Base-by-base conservation (phyloP, 768 basidiomycete genomes). In the Agrocybe praecox region DNA sequence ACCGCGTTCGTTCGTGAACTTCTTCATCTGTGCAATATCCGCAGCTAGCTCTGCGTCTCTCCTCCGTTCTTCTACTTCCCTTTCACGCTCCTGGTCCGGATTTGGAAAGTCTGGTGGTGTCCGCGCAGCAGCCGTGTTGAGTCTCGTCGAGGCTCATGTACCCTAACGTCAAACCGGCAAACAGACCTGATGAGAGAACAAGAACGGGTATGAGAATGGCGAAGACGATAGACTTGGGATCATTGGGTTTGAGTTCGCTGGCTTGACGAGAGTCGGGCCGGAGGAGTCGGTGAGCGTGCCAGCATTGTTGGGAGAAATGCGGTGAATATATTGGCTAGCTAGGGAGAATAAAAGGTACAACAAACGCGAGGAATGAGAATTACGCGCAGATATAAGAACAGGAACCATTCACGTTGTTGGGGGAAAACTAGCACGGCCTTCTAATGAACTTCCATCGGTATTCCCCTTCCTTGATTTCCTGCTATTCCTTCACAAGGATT, bases 91-190 rank as follows among this genome's bases (percentile, higher is more conserved):
- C 19, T 74, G 74, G 26, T 86, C 84, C 0, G 72, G 59, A 65
- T 86, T 80, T 3, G 79, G 76, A 6, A 74, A 62, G 60, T 89
- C 84, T 23, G 86, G 76, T 0, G 86, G 87, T 10, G 82, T 81
- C 32, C 74, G 72, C 1, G 80, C 68, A 6, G 74, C 66, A n/a
- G 72, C 62, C 11, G 71, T n/a, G 82, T 78, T 95, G 93, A 40
- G 94, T 95, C 71, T 90, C 90, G 73, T 96, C 94, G 69, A 96
- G 80, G 63, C 88, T 90, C 90, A 96, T 94, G 71, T 93, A 95
- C 32, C 94, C 94, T 46, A 96, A 77, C 55, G 94, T 96, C 62
- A 95, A 78, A 72, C 94, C 91, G 80, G 93, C 93, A 83, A 95
- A 94, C 56, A 94, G 64, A 68, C 93, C 93, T 56, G 90, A 94